Percentiles rank a stretch among this genome's conserved stretches.
Evolutionary conservation across 257 asterid genomes (phyloP).

Genomic region (Salvia hispanica): DNA sequence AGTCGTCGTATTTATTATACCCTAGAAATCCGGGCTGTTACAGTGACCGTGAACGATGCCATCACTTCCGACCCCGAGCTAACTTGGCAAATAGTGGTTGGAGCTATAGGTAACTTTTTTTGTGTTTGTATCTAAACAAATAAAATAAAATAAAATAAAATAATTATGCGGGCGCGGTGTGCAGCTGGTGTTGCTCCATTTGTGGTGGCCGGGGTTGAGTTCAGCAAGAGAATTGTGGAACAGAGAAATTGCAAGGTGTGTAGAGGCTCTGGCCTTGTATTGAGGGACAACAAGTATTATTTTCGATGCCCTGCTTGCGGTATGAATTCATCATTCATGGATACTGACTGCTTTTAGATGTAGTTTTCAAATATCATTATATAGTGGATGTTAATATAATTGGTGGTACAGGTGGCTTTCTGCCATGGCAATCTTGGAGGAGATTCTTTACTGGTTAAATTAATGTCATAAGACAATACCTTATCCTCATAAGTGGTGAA

Average conservation of each 20-base stretch:
- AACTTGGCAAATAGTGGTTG: slow-evolving; percentile 73
- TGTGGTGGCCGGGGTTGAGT: slow-evolving; percentile 87
- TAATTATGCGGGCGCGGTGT: too few species aligned
- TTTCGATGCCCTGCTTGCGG: slow-evolving; percentile 81
- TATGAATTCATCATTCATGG: slow-evolving; percentile 18
- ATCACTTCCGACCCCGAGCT: too few species aligned
- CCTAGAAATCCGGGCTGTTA: too few species aligned
- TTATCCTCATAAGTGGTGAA: too few species aligned
- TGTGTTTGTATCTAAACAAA: too few species aligned
- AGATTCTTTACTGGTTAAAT: slow-evolving; percentile 90
- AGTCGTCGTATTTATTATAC: too few species aligned
- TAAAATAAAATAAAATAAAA: too few species aligned
- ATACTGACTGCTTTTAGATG: too few species aligned
- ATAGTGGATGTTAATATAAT: too few species aligned
- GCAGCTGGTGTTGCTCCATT: slow-evolving; percentile 94
- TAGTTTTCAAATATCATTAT: too few species aligned
- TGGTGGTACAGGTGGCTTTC: slow-evolving; percentile 66
- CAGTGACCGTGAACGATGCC: slow-evolving; percentile 29
- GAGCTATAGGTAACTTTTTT: slow-evolving; percentile 58
- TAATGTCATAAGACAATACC: too few species aligned
- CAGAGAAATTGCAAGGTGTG: slow-evolving; percentile 73
- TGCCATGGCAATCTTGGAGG: slow-evolving; percentile 98
- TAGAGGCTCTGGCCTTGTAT: slow-evolving; percentile 83
- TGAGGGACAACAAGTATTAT: slow-evolving; percentile 62
- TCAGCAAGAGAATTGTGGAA: slow-evolving; percentile 83